Base-by-base conservation (phyloP, 1,284 basidiomycete genomes). In the Pulchroboletus neoregius region DNA sequence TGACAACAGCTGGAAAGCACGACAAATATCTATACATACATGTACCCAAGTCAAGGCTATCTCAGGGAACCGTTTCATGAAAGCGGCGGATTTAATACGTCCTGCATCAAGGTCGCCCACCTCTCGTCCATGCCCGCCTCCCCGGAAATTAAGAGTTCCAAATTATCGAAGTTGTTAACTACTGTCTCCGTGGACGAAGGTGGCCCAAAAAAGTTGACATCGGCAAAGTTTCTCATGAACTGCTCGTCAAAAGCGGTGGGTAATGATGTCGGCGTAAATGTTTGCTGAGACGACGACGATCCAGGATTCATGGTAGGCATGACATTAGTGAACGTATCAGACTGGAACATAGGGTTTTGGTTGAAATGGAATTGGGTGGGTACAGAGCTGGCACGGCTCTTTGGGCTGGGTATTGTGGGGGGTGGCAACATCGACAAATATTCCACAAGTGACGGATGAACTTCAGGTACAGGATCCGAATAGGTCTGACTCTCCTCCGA, bases 371-470 rank as follows among this genome's bases (percentile, higher is more conserved):
- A 49, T 33, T 53, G 61, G 5, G 34, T 39, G 10, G 54, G 34
- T 15, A 49, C 10, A 43, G 45, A 16, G 36, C 24, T 16, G 5
- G 48, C 16, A 27, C 9, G n/a, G 18, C 30, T 40, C 27, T 45
- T 23, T 23, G 65, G 43, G 49, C 46, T 45, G 36, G 54, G 12
- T 20, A 39, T 8, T 0, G 66, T 49, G 6, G 67, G 59, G 4
- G 63, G 48, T 2, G 71, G 72, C 40, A 71, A 57, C 57, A 70
- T 63, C 18, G 70, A 67, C 41, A 73, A 58, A 44, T 73, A 73
- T 57, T 73, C 71, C 52, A 73, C 66, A 28, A 73, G 62, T 26
- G 77, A 78, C 28, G 82, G 82, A 56, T 84, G 82, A 9, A 84
- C 76, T 48, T 82, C 79, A 5, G 58, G 72, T 60, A 58, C 52